Evolutionary conservation across 768 basidiomycete species (phyloP).

Genomic region (Termitomyces sp.): DNA sequence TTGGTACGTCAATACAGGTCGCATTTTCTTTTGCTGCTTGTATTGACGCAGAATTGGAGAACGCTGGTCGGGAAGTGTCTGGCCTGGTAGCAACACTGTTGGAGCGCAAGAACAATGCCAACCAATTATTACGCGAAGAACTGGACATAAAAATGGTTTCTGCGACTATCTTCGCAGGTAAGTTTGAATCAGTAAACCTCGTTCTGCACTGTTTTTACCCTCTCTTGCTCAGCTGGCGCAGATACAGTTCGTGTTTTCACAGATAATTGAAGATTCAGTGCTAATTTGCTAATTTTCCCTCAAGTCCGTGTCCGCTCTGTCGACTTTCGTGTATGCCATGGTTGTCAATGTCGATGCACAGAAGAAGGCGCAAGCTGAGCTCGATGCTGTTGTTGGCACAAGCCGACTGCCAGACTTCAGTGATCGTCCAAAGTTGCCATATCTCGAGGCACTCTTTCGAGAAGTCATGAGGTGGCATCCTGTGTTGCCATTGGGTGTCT

Average conservation of each 20-base stretch:
- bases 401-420: conserved; percentile 32
- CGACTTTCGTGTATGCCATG: conserved; percentile 19
- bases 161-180: conserved; percentile 14
- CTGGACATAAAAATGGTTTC: conserved; percentile 9
- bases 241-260: conserved; percentile 11
- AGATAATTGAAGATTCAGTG: not conserved
- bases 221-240: conserved; percentile 3
- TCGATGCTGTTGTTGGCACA: conserved; percentile 31
- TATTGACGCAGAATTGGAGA: not conserved
- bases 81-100: conserved; percentile 10
- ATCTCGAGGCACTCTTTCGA: conserved; percentile 30
- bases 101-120: not conserved
- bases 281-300: not conserved
- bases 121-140: not conserved
- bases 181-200: not conserved
- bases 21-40: too few species aligned
- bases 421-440: conserved; percentile 33
- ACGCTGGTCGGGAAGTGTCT: not conserved
- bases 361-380: conserved; percentile 29
- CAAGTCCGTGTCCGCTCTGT: conserved; percentile 9
- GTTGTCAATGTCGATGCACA: conserved; percentile 15
- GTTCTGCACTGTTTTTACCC: not conserved
- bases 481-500: conserved; percentile 23
- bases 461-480: conserved; percentile 34
- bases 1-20: conserved; percentile 2